Evolutionary conservation across 441 rosid species (phyloP), one percentile per base, ranked within the genome.

Genomic region (Lepidium campestre): DNA sequence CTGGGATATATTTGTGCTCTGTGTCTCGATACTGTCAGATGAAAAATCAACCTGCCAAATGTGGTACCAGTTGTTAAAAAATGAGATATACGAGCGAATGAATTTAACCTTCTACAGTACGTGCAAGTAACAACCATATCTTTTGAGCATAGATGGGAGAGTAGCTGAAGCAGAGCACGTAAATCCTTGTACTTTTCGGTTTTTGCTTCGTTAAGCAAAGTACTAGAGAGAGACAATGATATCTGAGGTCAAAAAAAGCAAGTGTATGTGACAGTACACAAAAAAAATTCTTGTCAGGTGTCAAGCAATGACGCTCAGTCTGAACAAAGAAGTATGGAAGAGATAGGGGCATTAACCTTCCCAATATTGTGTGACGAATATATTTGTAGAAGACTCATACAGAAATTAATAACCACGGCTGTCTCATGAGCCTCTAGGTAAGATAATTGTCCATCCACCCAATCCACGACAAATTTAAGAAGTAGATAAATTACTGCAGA

Each of bases 401-500:
- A 94, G 84, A 88, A 91, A 78, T 86, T 89, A 80, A 89, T 72
- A 68, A 89, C 84, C 35, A 76, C 71, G 32, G 87, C 75, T 36
- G 97, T 94, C 77, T 94, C 98, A 68, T 75, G 85, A 67, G 91
- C 86, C 76, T 94, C 96, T 47, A 94, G 86, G 82, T 91, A 89
- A 49, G 90, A 80, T 67, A 94, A 84, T 85, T 91, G 98, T 57
- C 97, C 99, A 67, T 89, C 99, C 76, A 94, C 99, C 99, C 96
- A 91, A 69, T 82, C 89, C 69, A 85, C 97, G 63, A 91, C 84
- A 77, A 91, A 91, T 75, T 94, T 94, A 17, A 94, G 97, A 31
- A 94, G 92, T 74, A 84, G 82, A 79, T 91, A 94, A 47, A 94
- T 81, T 68, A 94, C 97, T 86, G 97, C 86, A 85, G 96, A 77